These are phyloP conservation scores for barrel medic (Medicago truncatula) DNA, from an alignment of 306 rosid genomes.

Conservation along the genomic window DNA sequence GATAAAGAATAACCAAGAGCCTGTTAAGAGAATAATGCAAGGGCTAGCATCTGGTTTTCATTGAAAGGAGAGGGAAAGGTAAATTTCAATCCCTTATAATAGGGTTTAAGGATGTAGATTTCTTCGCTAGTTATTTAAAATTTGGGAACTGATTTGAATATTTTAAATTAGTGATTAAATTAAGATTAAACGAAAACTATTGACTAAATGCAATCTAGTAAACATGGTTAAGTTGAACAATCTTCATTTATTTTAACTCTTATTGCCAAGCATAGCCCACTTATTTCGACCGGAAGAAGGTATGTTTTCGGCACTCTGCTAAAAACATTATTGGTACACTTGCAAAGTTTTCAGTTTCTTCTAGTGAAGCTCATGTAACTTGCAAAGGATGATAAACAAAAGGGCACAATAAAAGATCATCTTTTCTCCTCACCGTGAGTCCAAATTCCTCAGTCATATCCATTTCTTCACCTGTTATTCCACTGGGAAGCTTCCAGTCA, in stretches of 20 bases:
- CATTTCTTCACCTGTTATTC: slow-evolving; percentile 10
- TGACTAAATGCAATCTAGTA: too few relatives aligned
- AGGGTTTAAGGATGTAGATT: neutral
- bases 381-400: slow-evolving; percentile 1
- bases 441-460: slow-evolving; percentile 43
- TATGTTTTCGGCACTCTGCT: neutral
- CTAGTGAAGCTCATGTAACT: neutral
- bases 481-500: slow-evolving; percentile 41
- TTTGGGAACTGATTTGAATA: neutral
- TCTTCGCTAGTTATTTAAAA: neutral
- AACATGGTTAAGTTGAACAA: too few relatives aligned
- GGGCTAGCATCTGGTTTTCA: neutral
- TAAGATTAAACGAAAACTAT: too few relatives aligned
- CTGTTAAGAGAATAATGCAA: too few relatives aligned
- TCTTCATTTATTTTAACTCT: neutral
- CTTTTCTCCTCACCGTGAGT: slow-evolving; percentile 29
- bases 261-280: neutral
- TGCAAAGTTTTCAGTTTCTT: neutral
- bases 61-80: neutral
- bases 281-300: neutral
- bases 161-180: too few relatives aligned
- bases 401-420: slow-evolving; percentile 13
- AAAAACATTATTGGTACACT: neutral
- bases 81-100: neutral
- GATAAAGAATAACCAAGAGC: too few relatives aligned